These are phyloP conservation scores for Plasmodium chabaudi DNA, from an alignment of 169 alveolate species.

Conservation along the genomic window DNA sequence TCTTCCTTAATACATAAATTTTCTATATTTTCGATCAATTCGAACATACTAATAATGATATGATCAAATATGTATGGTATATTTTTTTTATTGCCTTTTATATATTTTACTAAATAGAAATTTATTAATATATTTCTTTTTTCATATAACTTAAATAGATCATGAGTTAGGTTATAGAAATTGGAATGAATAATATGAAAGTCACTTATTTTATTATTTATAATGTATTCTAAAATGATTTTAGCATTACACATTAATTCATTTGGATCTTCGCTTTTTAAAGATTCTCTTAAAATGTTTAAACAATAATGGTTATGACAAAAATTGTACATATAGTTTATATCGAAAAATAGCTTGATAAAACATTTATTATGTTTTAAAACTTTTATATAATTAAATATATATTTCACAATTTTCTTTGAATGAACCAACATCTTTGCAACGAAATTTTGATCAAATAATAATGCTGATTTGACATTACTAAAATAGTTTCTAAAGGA, in stretches of 20 bases:
- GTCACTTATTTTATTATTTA: conserved; percentile 33
- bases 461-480: conserved; percentile 7
- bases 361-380: conserved; percentile 40
- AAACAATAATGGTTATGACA: conserved; percentile 46
- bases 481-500: not conserved
- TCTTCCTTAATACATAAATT: not conserved
- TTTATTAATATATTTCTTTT: conserved; percentile 33
- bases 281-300: conserved; percentile 3
- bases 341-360: conserved; percentile 43
- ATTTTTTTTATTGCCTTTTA: conserved; percentile 26
- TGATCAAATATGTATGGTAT: conserved; percentile 48
- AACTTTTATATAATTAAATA: conserved; percentile 53
- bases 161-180: conserved; percentile 47
- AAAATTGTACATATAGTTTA: conserved; percentile 45
- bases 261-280: conserved; percentile 27
- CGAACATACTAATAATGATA: conserved; percentile 61
- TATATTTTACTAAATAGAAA: conserved; percentile 28
- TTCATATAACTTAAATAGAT: conserved; percentile 43
- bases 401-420: conserved; percentile 8
- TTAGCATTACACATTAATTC: conserved; percentile 53
- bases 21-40: conserved; percentile 32
- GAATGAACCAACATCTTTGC: conserved; percentile 2
- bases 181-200: conserved; percentile 41
- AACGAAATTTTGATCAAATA: conserved; percentile 12
- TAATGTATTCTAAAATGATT: conserved; percentile 32